Evolutionary conservation across 2,329 filamentous ascomycete species (phyloP), one percentile per base, ranked within the genome.

Genomic region (Colletotrichum karsti): DNA sequence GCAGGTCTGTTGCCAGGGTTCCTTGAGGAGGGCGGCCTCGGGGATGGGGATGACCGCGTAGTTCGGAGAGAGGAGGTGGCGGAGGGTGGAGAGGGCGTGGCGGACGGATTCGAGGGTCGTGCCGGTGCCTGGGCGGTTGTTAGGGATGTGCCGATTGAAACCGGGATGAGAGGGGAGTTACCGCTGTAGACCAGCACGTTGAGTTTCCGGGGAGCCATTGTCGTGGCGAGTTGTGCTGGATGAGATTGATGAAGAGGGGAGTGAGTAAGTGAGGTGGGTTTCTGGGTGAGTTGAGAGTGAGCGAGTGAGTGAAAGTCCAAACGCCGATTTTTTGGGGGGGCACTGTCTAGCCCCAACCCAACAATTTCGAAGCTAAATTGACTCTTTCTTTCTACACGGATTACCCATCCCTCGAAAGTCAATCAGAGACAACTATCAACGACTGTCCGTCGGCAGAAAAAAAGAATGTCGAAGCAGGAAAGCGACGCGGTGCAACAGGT

Each of bases 161-260:
- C 58, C n/a, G n/a, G 74, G 74, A 18, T 2, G 37, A 3, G 3
- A 22, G 3, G 37, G 8, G 78, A 76, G n/a, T n/a, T 84, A 95
- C 93, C 94, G 73, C 94, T 92, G 77, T 98, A 98, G 58, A 99
- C 93, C 72, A 98, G 87, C 63, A 99, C 91, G 78, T 99, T 98
- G 82, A 98, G 87, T 77, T 90, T 91, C 76, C 88, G 89, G 28
- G 86, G 81, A 8, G 89, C 83, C 90, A 95, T 93, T 72, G 70
- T 74, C 63, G 73, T 2, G 9, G 18, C 1, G 30, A 41, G 51
- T 30, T 54, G 63, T 33, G 61, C 55, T 61, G 62, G 33, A 22
- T 64, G 57, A 41, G 44, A 58, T 53, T 37, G 53, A 44, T 50
- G 12, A 37, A 33, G 37, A 53, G 53, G 18, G 37, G n/a, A 26